These are phyloP conservation scores for Helotiales sp. DNA, from an alignment of 2,329 filamentous ascomycete genomes.

Conservation along the genomic window DNA sequence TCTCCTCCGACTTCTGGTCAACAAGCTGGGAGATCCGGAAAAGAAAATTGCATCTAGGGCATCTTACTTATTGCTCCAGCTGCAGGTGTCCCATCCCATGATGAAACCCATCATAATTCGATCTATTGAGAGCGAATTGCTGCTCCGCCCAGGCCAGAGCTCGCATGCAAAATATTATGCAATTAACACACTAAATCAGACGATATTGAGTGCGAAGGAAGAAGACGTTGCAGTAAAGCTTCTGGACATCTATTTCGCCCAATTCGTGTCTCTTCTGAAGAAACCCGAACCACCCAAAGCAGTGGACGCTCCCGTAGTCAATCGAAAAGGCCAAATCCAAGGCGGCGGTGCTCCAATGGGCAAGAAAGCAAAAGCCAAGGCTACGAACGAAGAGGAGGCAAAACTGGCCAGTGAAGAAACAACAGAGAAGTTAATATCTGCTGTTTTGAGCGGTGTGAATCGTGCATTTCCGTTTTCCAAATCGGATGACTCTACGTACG, in stretches of 20 bases:
- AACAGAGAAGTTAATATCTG: constrained; percentile 88
- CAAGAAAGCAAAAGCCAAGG: constrained; percentile 49
- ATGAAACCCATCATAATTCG: constrained; percentile 92
- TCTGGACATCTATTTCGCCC: constrained; percentile 86
- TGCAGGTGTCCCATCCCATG: constrained; percentile 83
- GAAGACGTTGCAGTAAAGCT: constrained; percentile 77
- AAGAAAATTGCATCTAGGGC: constrained; percentile 94
- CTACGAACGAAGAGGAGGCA: constrained; percentile 39
- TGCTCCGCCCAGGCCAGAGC: constrained; percentile 85
- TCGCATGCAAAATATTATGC: constrained; percentile 92
- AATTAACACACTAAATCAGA: constrained; percentile 96
- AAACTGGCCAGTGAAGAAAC: constrained; percentile 45
- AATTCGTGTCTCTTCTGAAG: constrained; percentile 84
- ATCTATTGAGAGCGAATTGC: constrained; percentile 81
- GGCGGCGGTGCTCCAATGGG: constrained; percentile 52
- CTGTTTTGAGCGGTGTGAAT: constrained; percentile 91
- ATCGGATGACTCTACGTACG: constrained; percentile 72
- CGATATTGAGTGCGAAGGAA: constrained; percentile 83
- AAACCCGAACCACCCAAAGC: constrained; percentile 40
- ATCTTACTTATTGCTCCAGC: constrained; percentile 89
- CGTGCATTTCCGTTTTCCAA: constrained; percentile 91
- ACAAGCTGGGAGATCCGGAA: constrained; percentile 93
- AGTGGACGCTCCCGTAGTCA: constrained; percentile 42
- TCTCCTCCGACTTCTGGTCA: constrained; percentile 83
- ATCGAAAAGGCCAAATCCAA: constrained; percentile 51